Percentiles rank a stretch among this genome's conserved stretches.
These are phyloP conservation scores for Tetragonia tetragonoides DNA, from an alignment of 148 eudicot species.

Conservation along the genomic window DNA sequence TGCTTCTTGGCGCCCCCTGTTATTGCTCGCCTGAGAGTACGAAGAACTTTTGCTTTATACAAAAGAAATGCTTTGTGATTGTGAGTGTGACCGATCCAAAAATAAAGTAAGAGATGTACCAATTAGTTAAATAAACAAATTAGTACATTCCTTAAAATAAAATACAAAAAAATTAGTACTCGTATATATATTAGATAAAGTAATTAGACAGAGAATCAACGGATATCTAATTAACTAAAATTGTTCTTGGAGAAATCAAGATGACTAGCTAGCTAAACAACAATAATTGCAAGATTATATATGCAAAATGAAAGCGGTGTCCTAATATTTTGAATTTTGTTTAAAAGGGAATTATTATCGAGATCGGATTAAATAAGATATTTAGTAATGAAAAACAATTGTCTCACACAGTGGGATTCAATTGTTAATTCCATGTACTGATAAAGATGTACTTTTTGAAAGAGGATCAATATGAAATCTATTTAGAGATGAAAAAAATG, in stretches of 20 bases:
- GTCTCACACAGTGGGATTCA: too few relatives aligned
- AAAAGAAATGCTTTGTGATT: slow-evolving; percentile 1
- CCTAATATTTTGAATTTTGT: too few relatives aligned
- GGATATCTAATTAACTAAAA: background rate
- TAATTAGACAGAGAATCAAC: background rate
- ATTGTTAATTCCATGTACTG: background rate
- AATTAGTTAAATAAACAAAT: background rate
- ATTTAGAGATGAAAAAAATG: too few relatives aligned
- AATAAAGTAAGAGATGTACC: background rate
- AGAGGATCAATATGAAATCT: background rate
- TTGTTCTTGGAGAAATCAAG: background rate
- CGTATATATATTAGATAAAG: too few relatives aligned
- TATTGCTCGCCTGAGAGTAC: background rate
- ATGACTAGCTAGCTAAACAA: background rate
- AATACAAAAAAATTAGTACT: too few relatives aligned
- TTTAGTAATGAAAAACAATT: too few relatives aligned
- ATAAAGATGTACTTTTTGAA: background rate
- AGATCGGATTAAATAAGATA: background rate
- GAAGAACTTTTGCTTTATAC: background rate
- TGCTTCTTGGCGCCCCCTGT: background rate
- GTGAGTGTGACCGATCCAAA: background rate
- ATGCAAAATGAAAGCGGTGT: too few relatives aligned
- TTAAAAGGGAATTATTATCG: too few relatives aligned
- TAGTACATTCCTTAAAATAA: too few relatives aligned
- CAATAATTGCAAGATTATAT: background rate